These are phyloP conservation scores for Leonotis leonurus DNA, from an alignment of 257 asterid genomes.

Conservation along the genomic window DNA sequence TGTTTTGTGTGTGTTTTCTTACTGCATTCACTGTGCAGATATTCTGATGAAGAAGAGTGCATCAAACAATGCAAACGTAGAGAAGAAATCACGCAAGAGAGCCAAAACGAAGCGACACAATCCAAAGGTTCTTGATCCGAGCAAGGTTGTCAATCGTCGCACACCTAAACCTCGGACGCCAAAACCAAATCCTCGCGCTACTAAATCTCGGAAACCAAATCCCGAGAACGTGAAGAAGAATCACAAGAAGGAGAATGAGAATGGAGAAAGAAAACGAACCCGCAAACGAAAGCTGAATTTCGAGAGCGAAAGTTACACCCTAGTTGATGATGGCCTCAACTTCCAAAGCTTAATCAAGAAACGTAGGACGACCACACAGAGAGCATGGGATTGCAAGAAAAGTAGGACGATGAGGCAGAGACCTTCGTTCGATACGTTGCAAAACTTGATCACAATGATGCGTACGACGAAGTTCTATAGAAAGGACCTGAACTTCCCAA, in stretches of 20 bases:
- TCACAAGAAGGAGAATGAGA: not conserved
- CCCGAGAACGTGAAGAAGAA: not conserved
- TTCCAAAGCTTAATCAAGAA: too few relatives aligned
- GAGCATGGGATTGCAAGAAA: too few relatives aligned
- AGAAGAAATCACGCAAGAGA: not conserved
- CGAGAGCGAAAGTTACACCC: not conserved
- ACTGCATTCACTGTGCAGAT: too few relatives aligned
- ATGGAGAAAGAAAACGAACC: not conserved
- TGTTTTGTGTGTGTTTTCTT: too few relatives aligned
- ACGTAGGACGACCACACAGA: too few relatives aligned
- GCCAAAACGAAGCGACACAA: conserved; percentile 26
- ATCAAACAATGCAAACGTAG: not conserved
- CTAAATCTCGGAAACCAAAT: conserved; percentile 21
- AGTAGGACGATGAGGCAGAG: too few relatives aligned
- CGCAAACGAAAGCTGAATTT: conserved; percentile 24
- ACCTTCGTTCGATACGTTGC: too few relatives aligned
- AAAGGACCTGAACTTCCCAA: conserved; percentile 6
- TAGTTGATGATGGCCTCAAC: not conserved
- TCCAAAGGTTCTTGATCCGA: conserved; percentile 38
- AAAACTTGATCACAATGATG: too few relatives aligned
- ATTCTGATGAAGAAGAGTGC: conserved; percentile 4
- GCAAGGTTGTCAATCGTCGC: not conserved
- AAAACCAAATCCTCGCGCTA: conserved; percentile 11
- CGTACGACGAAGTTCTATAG: too few relatives aligned
- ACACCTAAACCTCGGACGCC: conserved; percentile 27